Percentiles rank a stretch among this genome's conserved stretches.
phyloP scores from a whole-genome alignment of 2,329 filamentous ascomycete genomes.

The Apiospora pterosperma region DNA sequence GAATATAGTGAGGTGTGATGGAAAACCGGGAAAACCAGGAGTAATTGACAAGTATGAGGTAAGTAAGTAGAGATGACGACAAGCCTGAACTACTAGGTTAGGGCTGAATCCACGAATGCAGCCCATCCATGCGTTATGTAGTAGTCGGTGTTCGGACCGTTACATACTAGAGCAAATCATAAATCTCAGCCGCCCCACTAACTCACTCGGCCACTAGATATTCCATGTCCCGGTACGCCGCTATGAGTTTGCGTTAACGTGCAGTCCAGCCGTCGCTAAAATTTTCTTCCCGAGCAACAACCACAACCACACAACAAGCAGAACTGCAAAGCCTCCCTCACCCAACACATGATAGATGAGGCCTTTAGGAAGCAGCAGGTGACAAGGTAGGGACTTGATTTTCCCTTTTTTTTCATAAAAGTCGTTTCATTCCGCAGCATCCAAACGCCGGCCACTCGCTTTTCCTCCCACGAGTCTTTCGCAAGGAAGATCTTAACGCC shows the following conservation, averaged over 20 bases:
- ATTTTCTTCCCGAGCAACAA: neutral
- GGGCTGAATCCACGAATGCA: no score
- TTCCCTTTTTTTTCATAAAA: neutral
- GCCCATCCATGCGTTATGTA: no score
- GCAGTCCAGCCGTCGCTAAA: neutral
- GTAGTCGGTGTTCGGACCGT: neutral
- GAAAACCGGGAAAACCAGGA: constrained; percentile 11
- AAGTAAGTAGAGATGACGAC: neutral
- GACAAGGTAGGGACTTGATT: neutral
- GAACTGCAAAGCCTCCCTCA: neutral
- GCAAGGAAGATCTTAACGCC: constrained; percentile 24
- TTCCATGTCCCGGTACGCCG: neutral
- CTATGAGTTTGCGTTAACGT: no score
- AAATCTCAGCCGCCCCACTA: neutral
- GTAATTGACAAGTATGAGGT: no score
- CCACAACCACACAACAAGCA: neutral
- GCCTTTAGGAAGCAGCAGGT: neutral
- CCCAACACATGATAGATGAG: neutral
- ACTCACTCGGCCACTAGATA: neutral
- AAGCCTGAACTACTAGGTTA: no score
- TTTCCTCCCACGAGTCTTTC: constrained; percentile 26
- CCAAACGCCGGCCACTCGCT: constrained; percentile 22
- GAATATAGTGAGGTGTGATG: neutral
- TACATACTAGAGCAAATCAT: neutral
- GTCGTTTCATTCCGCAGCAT: neutral